Evolutionary conservation across 768 basidiomycete species (phyloP), one percentile per base, ranked within the genome.

Genomic region (Xerocomus potaroensis): DNA sequence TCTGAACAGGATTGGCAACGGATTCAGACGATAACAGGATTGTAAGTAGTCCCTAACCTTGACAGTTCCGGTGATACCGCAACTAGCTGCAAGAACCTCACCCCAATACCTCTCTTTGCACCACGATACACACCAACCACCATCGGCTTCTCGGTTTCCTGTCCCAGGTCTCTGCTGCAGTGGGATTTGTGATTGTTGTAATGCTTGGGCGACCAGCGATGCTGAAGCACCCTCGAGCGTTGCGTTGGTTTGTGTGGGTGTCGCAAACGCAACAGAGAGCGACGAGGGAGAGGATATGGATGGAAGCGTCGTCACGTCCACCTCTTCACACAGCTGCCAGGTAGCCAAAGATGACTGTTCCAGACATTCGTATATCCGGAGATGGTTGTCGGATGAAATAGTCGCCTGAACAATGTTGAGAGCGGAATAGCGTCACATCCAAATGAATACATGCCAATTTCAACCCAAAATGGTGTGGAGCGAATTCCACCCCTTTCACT

Each of bases 81-180:
- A 79, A 2, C 82, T 79, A 0, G 81, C 83, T 8, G 91, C 92
- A 40, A 97, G 72, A 16, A 95, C 60, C 61, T 93, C 89, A 2
- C 95, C 95, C 93, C 93, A 96, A 66, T 93, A 96, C 50, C 79
- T 76, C 58, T 98, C 96, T 60, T 91, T 91, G 67, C 94, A 97
- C 93, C 94, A 99, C 8, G 86, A 87, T 34, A 99, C 67, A 47
- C 84, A 87, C 92, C 92, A 97, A 1, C 89, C 94, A 4, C 91
- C 91, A 45, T 91, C 84, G 3, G 91, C 91, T 64, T 94, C 88
- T 33, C 85, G 74, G 54, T 79, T 83, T 0, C 80, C 84, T 19
- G 70, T 50, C 1, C 78, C 76, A 14, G 72, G 68, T 46, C 73
- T 64, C 53, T 58, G 50, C 58, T 59, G 67, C 18, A 52, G n/a